Evolutionary conservation across 1,139 yeast genomes (phyloP), one percentile per base, ranked within the genome.

Genomic region (Insectozyma bohioensis): DNA sequence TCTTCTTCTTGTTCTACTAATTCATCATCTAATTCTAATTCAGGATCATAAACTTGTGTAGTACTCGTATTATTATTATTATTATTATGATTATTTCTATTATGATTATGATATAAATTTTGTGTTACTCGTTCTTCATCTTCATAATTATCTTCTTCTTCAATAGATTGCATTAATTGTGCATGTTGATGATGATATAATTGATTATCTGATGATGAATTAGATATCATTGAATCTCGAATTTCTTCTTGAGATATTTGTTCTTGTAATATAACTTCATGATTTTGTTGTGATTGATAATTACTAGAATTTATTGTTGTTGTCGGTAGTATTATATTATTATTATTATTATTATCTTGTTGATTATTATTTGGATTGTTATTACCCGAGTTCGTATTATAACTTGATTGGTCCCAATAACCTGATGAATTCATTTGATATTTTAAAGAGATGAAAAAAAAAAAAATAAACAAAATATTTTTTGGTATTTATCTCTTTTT

Each of bases 201-300:
- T 17, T 36, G 39, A 11, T 33, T 34, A 24, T 38, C 33, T 8
- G 30, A 11, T 2, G 35, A 27, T 13, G 47, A 33, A 2, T 55
- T 51, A 3, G 58, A 48, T 4, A 56, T 52, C 12, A 63, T 50
- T 3, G 67, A 58, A 37, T 62, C 66, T 21, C 63, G 49, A 9
- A 63, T 44, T 41, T 64, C 70, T 19, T 59, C 61, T 20, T 51
- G 61, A 1, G 71, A 58, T 19, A 63, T 59, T 12, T 52, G 49
- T 8, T 52, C 58, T 41, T 64, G 71, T 2, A 57, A 45, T 35
- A 58, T 66, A 1, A 63, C 49, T 38, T 58, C 58, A 41, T 63
- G 69, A 20, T 55, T n/a, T n/a, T n/a, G n/a, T n/a, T n/a, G n/a
- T n/a, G n/a, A n/a, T n/a, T n/a, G n/a, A n/a, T n/a, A n/a, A n/a